Evolutionary conservation across 345 rosid genomes (phyloP).

Genomic region (Linum trigynum): DNA sequence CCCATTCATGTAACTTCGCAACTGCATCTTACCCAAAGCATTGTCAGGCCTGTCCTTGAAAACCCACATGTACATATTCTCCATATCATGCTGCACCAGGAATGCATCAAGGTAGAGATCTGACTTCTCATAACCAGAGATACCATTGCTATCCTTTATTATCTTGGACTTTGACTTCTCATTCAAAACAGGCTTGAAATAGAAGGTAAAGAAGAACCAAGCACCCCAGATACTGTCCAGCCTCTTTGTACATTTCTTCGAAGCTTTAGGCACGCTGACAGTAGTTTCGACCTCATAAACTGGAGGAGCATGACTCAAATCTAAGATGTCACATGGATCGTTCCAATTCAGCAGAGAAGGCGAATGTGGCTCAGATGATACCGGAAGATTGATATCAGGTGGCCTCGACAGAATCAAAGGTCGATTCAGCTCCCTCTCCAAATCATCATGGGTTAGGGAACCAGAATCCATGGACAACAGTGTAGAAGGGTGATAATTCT

Average conservation of each 20-base stretch:
- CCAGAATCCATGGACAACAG: conserved; percentile 10
- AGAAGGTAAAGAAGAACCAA: conserved; percentile 93
- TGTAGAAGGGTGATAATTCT: conserved; percentile 4
- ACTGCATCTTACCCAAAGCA: conserved; percentile 97
- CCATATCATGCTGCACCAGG: conserved; percentile 97
- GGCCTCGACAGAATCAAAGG: not conserved
- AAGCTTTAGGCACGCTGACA: conserved; percentile 49
- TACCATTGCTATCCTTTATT: conserved; percentile 56
- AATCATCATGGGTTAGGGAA: conserved; percentile 1
- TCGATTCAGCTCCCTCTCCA: conserved; percentile 1
- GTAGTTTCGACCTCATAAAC: conserved; percentile 62
- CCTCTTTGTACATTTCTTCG: conserved; percentile 67
- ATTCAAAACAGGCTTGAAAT: conserved; percentile 76
- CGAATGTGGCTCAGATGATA: not conserved
- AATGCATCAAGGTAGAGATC: conserved; percentile 84
- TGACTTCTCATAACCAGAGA: conserved; percentile 73
- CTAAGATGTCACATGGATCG: conserved; percentile 67
- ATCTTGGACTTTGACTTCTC: conserved; percentile 83
- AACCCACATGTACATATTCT: conserved; percentile 99
- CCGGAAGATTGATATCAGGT: conserved; percentile 6
- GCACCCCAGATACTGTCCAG: conserved; percentile 96
- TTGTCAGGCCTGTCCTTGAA: conserved; percentile 96
- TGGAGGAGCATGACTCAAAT: conserved; percentile 71
- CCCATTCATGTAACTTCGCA: conserved; percentile 96
- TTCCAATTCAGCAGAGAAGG: conserved; percentile 41